Percentiles rank a stretch among this genome's conserved stretches.
phyloP scores from a whole-genome alignment of 1,284 basidiomycete species.

The Papiliotrema flavescens region DNA sequence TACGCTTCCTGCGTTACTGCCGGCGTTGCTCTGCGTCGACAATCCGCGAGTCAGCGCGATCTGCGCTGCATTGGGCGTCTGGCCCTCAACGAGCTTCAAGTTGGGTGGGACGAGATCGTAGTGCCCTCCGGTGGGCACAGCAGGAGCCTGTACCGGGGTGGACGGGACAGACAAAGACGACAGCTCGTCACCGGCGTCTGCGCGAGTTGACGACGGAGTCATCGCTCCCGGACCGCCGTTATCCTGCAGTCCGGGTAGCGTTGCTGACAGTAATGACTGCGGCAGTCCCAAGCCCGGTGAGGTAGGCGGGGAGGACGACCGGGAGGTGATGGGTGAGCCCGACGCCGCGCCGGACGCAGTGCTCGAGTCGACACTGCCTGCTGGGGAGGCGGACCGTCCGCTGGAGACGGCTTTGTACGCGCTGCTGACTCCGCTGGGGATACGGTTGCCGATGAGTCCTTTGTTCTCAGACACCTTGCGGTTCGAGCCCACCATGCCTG shows the following conservation, averaged over 20 bases:
- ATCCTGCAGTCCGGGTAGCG: conserved; percentile 20
- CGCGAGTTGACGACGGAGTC: conserved; percentile 44
- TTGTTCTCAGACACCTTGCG: conserved; percentile 37
- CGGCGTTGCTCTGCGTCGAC: conserved; percentile 8
- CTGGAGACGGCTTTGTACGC: background rate
- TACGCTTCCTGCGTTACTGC: background rate
- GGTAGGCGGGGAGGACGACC: conserved; percentile 27
- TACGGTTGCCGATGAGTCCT: conserved; percentile 43
- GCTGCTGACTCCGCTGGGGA: conserved; percentile 19
- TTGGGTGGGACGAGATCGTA: conserved; percentile 38
- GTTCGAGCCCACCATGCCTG: conserved; percentile 21
- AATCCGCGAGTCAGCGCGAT: conserved; percentile 11
- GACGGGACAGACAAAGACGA: conserved; percentile 33
- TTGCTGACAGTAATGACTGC: conserved; percentile 23
- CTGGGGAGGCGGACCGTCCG: conserved; percentile 27
- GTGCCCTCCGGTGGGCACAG: conserved; percentile 22
- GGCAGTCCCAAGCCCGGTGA: conserved; percentile 24
- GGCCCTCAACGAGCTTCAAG: conserved; percentile 27
- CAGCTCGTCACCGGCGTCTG: conserved; percentile 38
- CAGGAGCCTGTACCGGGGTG: conserved; percentile 29
- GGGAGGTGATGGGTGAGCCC: conserved; percentile 29
- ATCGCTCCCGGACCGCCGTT: conserved; percentile 29
- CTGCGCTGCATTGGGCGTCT: conserved; percentile 7
- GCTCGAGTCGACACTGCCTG: conserved; percentile 31
- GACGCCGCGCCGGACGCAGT: conserved; percentile 18